A percentile compares a stretch with the other conserved stretches of the same genome.
Evolutionary conservation across 345 rosid species (phyloP).

Genomic region (Rhodamnia argentea): DNA sequence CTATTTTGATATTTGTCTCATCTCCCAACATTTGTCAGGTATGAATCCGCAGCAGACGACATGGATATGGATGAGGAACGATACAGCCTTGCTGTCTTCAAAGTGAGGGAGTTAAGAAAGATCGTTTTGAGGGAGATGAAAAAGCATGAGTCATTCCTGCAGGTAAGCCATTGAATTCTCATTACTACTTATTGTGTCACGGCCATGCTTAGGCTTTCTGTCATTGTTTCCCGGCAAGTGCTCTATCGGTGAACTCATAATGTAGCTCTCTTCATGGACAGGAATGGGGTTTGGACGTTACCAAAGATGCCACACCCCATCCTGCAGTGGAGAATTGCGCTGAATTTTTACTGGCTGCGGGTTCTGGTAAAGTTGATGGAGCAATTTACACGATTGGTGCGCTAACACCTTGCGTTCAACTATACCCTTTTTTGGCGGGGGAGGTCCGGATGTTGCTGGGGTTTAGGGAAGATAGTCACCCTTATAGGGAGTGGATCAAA

Average conservation of each 20-base stretch:
- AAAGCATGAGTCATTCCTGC: slow-evolving; percentile 58
- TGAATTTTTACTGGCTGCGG: slow-evolving; percentile 84
- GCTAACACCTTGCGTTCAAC: slow-evolving; percentile 86
- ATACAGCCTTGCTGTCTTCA: too few species aligned
- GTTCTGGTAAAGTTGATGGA: slow-evolving; percentile 91
- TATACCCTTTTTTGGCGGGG: slow-evolving; percentile 72
- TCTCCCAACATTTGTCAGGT: slow-evolving; percentile 25
- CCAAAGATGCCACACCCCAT: slow-evolving; percentile 34
- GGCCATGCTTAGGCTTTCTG: background rate
- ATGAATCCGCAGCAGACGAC: slow-evolving; percentile 85
- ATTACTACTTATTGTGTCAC: background rate
- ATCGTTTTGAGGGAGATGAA: slow-evolving; percentile 56
- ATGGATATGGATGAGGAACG: slow-evolving; percentile 55
- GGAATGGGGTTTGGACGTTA: slow-evolving; percentile 72
- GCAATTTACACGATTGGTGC: slow-evolving; percentile 91
- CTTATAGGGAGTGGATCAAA: slow-evolving; percentile 85
- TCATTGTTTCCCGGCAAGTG: background rate
- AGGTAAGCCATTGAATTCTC: slow-evolving; percentile 20
- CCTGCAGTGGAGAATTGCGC: slow-evolving; percentile 64
- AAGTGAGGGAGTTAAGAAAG: slow-evolving; percentile 52
- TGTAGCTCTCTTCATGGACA: slow-evolving; percentile 9
- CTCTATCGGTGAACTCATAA: background rate
- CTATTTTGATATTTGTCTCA: background rate
- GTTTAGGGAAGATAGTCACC: slow-evolving; percentile 39
- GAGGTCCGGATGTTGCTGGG: slow-evolving; percentile 45